A percentile compares a stretch with the other conserved stretches of the same genome.
Evolutionary conservation across 1,284 basidiomycete genomes (phyloP).

Genomic region (Tremellales sp.): DNA sequence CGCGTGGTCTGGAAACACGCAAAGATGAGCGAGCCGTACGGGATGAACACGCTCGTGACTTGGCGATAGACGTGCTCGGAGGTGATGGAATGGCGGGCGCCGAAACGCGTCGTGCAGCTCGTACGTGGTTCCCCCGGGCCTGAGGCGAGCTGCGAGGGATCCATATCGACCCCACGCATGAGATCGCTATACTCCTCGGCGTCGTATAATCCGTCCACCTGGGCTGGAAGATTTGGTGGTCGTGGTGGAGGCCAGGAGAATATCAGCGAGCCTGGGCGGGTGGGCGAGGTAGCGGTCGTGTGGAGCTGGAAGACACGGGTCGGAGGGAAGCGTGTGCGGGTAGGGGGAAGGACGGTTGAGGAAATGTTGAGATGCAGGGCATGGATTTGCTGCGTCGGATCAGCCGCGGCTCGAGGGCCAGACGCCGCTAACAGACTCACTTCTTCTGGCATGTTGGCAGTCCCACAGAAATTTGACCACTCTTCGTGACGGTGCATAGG

Average conservation of each 20-base stretch:
- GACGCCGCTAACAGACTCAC: conserved; percentile 34
- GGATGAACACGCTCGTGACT: conserved; percentile 87
- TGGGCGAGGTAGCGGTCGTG: conserved; percentile 25
- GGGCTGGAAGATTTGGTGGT: conserved; percentile 19
- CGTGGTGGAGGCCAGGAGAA: conserved; percentile 76
- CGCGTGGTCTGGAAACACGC: conserved; percentile 55
- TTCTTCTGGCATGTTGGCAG: conserved; percentile 52
- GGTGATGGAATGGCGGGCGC: conserved; percentile 66
- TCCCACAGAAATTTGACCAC: conserved; percentile 96
- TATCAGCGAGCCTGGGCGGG: conserved; percentile 52
- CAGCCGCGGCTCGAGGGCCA: conserved; percentile 46
- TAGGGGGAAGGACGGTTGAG: conserved; percentile 19
- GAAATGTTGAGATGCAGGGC: conserved; percentile 31
- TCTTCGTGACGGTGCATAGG: conserved; percentile 62
- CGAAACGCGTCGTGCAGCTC: conserved; percentile 87
- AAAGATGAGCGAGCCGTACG: conserved; percentile 67
- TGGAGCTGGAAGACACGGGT: conserved; percentile 48
- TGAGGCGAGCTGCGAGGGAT: conserved; percentile 49
- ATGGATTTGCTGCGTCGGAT: conserved; percentile 29
- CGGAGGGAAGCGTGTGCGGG: conserved; percentile 32
- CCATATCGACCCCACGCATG: conserved; percentile 72
- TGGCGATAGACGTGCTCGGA: conserved; percentile 58
- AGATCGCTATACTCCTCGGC: conserved; percentile 79
- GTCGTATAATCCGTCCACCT: conserved; percentile 59
- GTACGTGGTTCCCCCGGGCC: conserved; percentile 68